phyloP scores from a whole-genome alignment of 73 alveolate species.

The Paramecium bursaria region DNA sequence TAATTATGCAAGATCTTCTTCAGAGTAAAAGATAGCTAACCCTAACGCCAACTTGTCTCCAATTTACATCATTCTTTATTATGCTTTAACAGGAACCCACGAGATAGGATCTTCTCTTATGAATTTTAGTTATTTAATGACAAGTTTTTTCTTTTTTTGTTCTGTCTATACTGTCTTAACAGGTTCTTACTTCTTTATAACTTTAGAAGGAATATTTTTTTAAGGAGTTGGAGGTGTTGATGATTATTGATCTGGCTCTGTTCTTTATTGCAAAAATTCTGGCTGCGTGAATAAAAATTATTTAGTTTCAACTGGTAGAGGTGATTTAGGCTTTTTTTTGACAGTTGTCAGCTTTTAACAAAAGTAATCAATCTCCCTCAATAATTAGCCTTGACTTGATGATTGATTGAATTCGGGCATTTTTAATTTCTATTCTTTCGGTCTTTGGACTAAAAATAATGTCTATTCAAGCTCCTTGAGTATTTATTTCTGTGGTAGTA shows the following conservation, averaged over 20 bases:
- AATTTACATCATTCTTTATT: neutral
- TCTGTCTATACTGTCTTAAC: neutral
- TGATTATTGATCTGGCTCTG: slow-evolving; percentile 34
- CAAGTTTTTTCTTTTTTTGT: slow-evolving; percentile 1
- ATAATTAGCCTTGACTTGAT: neutral
- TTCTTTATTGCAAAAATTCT: slow-evolving; percentile 6
- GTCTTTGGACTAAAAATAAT: neutral
- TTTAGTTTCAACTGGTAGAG: neutral
- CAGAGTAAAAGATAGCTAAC: slow-evolving; percentile 49
- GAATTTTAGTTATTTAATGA: slow-evolving; percentile 33
- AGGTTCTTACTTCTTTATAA: neutral
- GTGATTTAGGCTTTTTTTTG: slow-evolving; percentile 30
- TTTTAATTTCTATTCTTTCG: neutral
- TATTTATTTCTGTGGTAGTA: neutral
- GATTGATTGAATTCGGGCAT: neutral
- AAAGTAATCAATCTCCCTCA: slow-evolving; percentile 54
- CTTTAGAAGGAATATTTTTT: neutral
- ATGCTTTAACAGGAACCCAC: slow-evolving; percentile 40
- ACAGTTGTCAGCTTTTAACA: slow-evolving; percentile 40
- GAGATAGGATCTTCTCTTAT: neutral
- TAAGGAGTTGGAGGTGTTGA: neutral
- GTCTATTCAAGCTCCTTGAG: neutral
- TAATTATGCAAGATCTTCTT: slow-evolving; percentile 22
- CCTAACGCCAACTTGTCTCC: slow-evolving; percentile 4
- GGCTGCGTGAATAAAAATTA: slow-evolving; percentile 33